phyloP scores from a whole-genome alignment of 2,329 filamentous ascomycete species.

The Neocatenulostroma microsporum region DNA sequence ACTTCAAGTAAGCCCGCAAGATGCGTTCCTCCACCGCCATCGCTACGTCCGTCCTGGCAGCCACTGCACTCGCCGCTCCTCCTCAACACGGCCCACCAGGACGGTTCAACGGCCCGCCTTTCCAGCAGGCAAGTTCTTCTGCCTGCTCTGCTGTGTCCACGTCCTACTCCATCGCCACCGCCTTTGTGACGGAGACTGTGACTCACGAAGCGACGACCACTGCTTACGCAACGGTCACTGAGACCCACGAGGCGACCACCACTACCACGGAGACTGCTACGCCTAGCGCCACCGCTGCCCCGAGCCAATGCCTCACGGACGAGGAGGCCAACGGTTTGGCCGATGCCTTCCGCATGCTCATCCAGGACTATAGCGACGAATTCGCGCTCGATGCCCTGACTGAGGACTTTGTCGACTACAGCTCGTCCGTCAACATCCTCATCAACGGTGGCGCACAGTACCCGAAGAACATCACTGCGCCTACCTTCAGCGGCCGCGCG shows the following conservation, averaged over 20 bases:
- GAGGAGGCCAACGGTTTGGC: constrained; percentile 13
- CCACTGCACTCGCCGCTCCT: constrained; percentile 5
- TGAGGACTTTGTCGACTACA: constrained; percentile 21
- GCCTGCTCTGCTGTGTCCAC: background rate
- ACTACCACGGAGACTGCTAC: constrained; percentile 1
- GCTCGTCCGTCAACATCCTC: constrained; percentile 20
- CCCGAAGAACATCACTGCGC: constrained; percentile 13
- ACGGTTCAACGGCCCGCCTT: background rate
- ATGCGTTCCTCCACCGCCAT: constrained; percentile 6
- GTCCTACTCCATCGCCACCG: constrained; percentile 2
- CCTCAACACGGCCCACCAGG: background rate
- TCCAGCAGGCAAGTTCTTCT: background rate
- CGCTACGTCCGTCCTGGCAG: constrained; percentile 2
- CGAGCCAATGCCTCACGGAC: constrained; percentile 4
- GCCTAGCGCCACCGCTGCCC: background rate
- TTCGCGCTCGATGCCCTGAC: constrained; percentile 17
- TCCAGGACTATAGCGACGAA: constrained; percentile 18
- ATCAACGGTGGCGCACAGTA: constrained; percentile 17
- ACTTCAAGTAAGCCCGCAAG: background rate
- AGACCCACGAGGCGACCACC: background rate
- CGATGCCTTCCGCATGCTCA: constrained; percentile 19
- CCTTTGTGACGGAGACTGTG: background rate
- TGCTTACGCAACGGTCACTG: background rate
- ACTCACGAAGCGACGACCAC: background rate
- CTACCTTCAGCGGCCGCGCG: constrained; percentile 15